Base-by-base conservation (phyloP, 768 basidiomycete species). In the Pholiota molesta region DNA sequence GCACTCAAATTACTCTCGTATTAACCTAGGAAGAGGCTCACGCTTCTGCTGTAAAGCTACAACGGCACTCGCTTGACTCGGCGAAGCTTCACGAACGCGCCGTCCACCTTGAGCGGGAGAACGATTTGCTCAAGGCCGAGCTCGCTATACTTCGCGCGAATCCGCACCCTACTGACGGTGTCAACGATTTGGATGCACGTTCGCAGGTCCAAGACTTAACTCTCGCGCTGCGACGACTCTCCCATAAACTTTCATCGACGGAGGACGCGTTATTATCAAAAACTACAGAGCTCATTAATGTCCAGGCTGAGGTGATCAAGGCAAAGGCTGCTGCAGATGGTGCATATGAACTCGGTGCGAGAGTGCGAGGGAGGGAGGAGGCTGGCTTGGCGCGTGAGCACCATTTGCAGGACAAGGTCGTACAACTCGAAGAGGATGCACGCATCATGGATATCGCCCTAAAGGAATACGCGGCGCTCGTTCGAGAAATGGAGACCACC, bases 391-490 rank as follows among this genome's bases (percentile, higher is more conserved):
- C 71, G 4, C 78, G 81, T n/a, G 84, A 86, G 65, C 71, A 79
- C 21, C 81, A 80, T 31, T 69, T 89, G 54, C 77, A 82, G 64
- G 63, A 77, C 63, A 80, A 73, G 65, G 71, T 85, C 3, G 76
- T 74, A 39, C 77, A 75, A 21, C 80, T 81, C 3, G 83, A 88
- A 62, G 86, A 90, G 70, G 83, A 88, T 63, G 74, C 77, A 35
- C 80, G 78, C 65, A 83, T 91, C 81, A 79, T 81, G 42, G 91
- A 93, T 60, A 69, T 82, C 31, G 87, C 86, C 5, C 81, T 93
- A 16, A 77, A 81, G 55, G 89, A 93, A 65, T 94, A 94, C 56
- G 92, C 92, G 0, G 85, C 85, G 61, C 81, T 94, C 14, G 92
- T 93, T 13, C 80, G 90, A 19, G 79, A 74, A 1, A 77, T 92